Evolutionary conservation across 1,139 yeast genomes (phyloP), one percentile per base, ranked within the genome.

Genomic region (Suhomyces panamericanus): DNA sequence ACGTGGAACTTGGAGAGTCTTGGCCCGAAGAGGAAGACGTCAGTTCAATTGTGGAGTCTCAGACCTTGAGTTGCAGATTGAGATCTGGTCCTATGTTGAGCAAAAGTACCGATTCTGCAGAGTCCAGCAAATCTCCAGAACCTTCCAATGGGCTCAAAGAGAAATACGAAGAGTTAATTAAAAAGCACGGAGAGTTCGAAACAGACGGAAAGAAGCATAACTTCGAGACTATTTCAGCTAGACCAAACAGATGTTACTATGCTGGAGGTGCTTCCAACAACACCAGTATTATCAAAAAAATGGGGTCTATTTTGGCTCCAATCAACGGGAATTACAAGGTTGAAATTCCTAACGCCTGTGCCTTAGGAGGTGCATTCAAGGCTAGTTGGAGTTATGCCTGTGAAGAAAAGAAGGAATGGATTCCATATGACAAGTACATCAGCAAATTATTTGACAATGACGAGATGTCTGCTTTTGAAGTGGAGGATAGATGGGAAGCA

Each of bases 251-350:
- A 49, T 80, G 86, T 13, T 88, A 81, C 61, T 88, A 78, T 58
- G 97, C 89, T 22, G 97, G 97, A 13, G 97, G 97, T 15, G 90
- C 91, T 1, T 84, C 95, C 13, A 79, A 80, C 43, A 90, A 90
- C 63, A 52, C 62, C 28, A 78, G 88, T 26, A 84, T 90, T 41
- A 82, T 89, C 37, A 62, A 66, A 22, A 84, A 81, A 48, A 84
- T 87, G 75, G 81, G 91, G 3, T 73, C 84, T 12, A 83, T 90
- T 7, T 65, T 90, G 33, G 90, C 91, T 4, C 76, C 83, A 2
- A 50, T 56, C 12, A 69, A 77, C 15, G 95, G 93, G 2, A 81
- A 85, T 47, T 88, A 67, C 62, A 79, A 81, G 51, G 85, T 85
- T 26, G 93, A 87, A 57, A 79, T 88, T 39, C 83, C 93, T 6